A percentile compares a stretch with the other conserved stretches of the same genome.
Conservation (phyloP, 495 filamentous ascomycete genomes). For the Xylaria cubensis region DNA sequence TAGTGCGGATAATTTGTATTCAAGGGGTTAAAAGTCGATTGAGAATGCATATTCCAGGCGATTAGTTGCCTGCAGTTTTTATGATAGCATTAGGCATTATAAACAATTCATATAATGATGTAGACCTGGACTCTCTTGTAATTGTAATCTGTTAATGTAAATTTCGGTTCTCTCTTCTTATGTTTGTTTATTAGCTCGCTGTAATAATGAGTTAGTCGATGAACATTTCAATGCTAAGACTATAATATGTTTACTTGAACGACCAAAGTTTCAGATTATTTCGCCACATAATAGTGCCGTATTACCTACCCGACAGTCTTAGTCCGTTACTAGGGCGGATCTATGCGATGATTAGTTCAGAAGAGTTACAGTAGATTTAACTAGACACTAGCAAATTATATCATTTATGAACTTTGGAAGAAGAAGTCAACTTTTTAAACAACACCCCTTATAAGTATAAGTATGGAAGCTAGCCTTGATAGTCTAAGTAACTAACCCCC, state of each 20-base stretch:
- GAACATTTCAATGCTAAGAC: too few species aligned
- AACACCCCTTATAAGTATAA: not conserved
- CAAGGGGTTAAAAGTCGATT: not conserved
- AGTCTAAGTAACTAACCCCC: not conserved
- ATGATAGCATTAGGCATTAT: conserved; percentile 6
- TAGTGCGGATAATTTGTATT: conserved; percentile 11
- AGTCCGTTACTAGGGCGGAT: too few species aligned
- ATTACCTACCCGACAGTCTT: too few species aligned
- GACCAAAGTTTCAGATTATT: too few species aligned
- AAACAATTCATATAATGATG: not conserved
- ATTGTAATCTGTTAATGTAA: not conserved
- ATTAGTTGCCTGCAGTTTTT: not conserved
- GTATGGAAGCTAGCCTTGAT: not conserved
- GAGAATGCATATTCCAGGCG: not conserved
- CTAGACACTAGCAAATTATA: not conserved
- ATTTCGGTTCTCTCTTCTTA: not conserved
- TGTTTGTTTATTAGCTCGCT: not conserved
- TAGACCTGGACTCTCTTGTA: not conserved
- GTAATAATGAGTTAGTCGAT: too few species aligned
- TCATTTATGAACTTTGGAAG: not conserved
- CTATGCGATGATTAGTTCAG: too few species aligned
- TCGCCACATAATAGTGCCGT: too few species aligned
- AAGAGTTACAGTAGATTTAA: too few species aligned
- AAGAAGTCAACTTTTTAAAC: not conserved
- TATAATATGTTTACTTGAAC: too few species aligned